These are phyloP conservation scores for Kwoniella mangroviensis DNA, from an alignment of 768 basidiomycete genomes.

Conservation along the genomic window DNA sequence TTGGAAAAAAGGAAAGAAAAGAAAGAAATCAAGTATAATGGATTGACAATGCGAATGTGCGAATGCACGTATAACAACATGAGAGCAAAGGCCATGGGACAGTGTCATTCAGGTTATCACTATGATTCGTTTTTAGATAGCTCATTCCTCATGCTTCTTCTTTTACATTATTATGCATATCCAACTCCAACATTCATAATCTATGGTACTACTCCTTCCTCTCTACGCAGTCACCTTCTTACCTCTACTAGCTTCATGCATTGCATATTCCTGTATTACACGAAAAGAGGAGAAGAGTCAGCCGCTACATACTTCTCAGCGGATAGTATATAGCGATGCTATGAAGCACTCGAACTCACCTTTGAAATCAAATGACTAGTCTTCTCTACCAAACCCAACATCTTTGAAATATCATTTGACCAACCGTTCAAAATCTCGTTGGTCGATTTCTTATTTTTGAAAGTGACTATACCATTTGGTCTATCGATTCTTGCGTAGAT, in stretches of 20 bases:
- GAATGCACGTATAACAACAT: too few relatives aligned
- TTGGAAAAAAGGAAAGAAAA: not conserved
- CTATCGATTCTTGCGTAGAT: slow-evolving; percentile 94
- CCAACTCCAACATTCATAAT: not conserved
- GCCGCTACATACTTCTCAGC: not conserved
- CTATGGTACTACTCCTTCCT: not conserved
- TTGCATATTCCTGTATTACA: slow-evolving; percentile 43
- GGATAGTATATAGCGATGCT: not conserved
- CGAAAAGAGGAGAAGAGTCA: not conserved
- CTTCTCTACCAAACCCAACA: slow-evolving; percentile 91
- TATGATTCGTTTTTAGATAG: too few relatives aligned
- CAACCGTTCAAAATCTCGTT: slow-evolving; percentile 98
- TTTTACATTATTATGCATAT: not conserved
- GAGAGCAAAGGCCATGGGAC: too few relatives aligned
- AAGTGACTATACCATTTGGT: slow-evolving; percentile 84
- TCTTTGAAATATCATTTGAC: slow-evolving; percentile 93
- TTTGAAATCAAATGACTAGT: slow-evolving; percentile 70
- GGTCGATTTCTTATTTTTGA: slow-evolving; percentile 76
- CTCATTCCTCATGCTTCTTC: not conserved
- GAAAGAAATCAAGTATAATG: not conserved
- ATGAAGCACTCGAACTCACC: slow-evolving; percentile 39
- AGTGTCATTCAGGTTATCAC: too few relatives aligned
- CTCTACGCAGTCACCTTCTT: slow-evolving; percentile 23
- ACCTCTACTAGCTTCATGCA: slow-evolving; percentile 38
- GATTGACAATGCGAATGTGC: too few relatives aligned